phyloP scores from a whole-genome alignment of 2,329 filamentous ascomycete genomes.

The Microcyclospora tardicrescens region DNA sequence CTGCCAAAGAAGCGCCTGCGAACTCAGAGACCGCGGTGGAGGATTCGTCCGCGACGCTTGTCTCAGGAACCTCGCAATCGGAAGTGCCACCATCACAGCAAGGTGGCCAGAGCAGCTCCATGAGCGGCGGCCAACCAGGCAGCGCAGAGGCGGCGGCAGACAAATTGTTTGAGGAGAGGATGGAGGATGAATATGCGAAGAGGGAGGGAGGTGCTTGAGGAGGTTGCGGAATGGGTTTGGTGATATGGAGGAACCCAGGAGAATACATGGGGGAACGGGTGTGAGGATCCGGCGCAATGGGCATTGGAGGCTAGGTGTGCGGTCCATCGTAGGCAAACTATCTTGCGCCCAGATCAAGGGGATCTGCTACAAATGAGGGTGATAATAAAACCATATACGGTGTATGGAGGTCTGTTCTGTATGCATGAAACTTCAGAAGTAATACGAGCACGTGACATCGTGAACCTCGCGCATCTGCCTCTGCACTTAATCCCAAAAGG shows the following conservation, averaged over 20 bases:
- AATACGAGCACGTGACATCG: no score
- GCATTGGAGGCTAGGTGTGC: no score
- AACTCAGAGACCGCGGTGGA: neutral
- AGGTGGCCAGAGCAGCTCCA: constrained; percentile 6
- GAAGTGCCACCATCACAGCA: neutral
- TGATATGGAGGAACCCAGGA: neutral
- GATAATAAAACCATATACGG: no score
- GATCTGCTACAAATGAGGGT: no score
- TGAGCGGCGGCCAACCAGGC: constrained; percentile 10
- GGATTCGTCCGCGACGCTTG: neutral
- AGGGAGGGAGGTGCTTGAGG: constrained; percentile 39
- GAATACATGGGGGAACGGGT: no score
- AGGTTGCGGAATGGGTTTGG: constrained; percentile 52
- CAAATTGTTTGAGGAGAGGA: constrained; percentile 27
- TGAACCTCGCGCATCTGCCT: no score
- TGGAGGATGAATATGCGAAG: constrained; percentile 34
- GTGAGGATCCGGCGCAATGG: no score
- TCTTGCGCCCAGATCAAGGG: no score
- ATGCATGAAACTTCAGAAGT: no score
- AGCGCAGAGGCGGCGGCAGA: constrained; percentile 22
- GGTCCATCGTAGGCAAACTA: no score
- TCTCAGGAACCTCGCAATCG: neutral
- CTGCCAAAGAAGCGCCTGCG: neutral
- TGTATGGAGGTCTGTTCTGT: no score
- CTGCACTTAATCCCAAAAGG: no score